A percentile compares a stretch with the other conserved stretches of the same genome.
phyloP scores from a whole-genome alignment of 164 flowering plant genomes.

The Umbellularia californica region DNA sequence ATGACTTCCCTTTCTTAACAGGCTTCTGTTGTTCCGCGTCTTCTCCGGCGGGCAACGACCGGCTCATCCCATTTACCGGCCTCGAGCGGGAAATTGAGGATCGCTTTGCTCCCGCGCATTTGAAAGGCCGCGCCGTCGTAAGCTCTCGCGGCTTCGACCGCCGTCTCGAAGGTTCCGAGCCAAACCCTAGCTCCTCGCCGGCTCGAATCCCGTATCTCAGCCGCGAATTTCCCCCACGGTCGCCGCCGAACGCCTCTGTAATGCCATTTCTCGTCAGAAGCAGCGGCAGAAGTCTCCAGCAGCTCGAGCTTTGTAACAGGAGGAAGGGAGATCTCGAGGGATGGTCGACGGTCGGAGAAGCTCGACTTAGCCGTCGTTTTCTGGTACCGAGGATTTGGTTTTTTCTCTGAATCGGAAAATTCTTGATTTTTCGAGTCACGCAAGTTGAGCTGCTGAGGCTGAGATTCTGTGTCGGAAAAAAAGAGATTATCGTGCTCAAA shows the following conservation, averaged over 20 bases:
- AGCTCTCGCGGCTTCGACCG: conserved; percentile 43
- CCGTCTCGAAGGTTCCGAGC: conserved; percentile 43
- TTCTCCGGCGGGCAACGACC: conserved; percentile 5
- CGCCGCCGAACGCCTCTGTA: conserved; percentile 40
- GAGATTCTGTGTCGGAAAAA: background rate
- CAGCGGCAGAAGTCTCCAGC: conserved; percentile 4
- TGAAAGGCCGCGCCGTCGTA: conserved; percentile 40
- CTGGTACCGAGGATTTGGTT: background rate
- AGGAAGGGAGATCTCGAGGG: conserved; percentile 22
- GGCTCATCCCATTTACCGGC: conserved; percentile 9
- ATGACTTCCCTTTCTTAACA: background rate
- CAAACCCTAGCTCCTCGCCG: conserved; percentile 34
- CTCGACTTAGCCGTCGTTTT: background rate
- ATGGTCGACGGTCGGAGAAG: conserved; percentile 12
- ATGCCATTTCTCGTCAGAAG: conserved; percentile 17
- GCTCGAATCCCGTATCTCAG: conserved; percentile 40
- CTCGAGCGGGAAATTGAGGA: conserved; percentile 45
- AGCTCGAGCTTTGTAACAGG: conserved; percentile 1
- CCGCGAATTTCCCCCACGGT: conserved; percentile 49
- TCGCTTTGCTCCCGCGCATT: conserved; percentile 40
- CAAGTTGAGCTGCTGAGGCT: background rate
- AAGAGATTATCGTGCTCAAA: background rate
- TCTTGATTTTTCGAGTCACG: background rate
- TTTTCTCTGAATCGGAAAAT: background rate
- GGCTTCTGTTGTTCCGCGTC: conserved; percentile 1